Conservation (phyloP, 192 early-diverging fungal genomes). For the Podila epigama region DNA sequence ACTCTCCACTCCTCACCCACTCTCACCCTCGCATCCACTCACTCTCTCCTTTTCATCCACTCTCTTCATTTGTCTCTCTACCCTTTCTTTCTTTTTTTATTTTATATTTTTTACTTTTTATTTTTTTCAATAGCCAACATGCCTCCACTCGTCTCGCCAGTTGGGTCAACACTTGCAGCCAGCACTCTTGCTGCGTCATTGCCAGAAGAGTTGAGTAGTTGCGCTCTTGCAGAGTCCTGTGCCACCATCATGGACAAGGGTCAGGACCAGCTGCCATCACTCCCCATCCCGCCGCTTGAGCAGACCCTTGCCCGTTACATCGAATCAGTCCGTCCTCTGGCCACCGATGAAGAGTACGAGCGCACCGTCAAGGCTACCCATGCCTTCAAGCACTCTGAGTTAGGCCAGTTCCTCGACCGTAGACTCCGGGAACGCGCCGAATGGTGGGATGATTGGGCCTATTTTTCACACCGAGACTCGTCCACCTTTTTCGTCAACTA, state of each 20-base stretch:
- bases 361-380: conserved; percentile 51
- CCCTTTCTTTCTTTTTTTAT: not conserved
- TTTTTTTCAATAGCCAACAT: not conserved
- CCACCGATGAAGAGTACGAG: conserved; percentile 56
- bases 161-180: not conserved
- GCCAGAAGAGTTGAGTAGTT: not conserved
- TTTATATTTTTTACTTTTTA: not conserved
- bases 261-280: conserved; percentile 46
- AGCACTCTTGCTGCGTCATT: not conserved
- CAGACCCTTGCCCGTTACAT: conserved; percentile 61
- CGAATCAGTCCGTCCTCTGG: conserved; percentile 55
- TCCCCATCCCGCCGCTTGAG: conserved; percentile 63
- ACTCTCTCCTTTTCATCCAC: not conserved
- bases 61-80: not conserved
- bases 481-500: conserved; percentile 49
- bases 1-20: not conserved
- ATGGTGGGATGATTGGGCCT: conserved; percentile 50
- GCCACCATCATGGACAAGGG: conserved; percentile 46
- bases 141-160: conserved; percentile 6
- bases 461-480: conserved; percentile 42
- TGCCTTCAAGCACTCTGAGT: conserved; percentile 49
- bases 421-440: conserved; percentile 50
- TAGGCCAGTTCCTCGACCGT: conserved; percentile 15
- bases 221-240: not conserved
- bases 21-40: not conserved